Base-by-base conservation (phyloP, 2,329 filamentous ascomycete species). In the Colletotrichum sp. region DNA sequence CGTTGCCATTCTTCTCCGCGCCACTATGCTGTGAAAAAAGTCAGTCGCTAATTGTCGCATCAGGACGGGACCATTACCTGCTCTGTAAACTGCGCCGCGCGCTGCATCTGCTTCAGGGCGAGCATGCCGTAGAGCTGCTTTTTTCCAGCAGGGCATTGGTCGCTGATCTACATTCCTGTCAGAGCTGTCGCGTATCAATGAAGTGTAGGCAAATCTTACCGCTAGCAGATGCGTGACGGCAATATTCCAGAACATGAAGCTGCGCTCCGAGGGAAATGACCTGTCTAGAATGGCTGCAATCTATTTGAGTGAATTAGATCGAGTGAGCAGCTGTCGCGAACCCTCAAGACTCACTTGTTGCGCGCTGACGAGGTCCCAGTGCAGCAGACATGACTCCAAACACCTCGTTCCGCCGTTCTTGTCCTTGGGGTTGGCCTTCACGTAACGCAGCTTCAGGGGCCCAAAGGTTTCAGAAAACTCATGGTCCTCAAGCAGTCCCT, bases 361-460 rank as follows among this genome's bases (percentile, higher is more conserved):
- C 3, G 90, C 89, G 79, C 89, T 90, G 72, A 86, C 84, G 71
- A 92, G 85, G 78, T 92, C 91, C 86, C 89, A 90, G 68, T 90
- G 85, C 76, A 88, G 82, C 70, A 92, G 79, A 78, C 90, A 92
- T 10, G 88, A 86, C 78, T 90, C 86, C 60, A 92, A 83, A 74
- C 88, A 91, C 59, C 84, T 84, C 10, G 85, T 83, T 7, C 83
- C 86, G 21, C 81, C 80, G 34, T 79, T 81, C 76, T 85, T 87
- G 73, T 88, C 86, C 78, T 87, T 88, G 13, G 89, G 87, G n/a
- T 86, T 83, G 10, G 88, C 87, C 81, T 92, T 92, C 64, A 88
- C 90, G 63, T 89, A 86, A 36, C 88, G 85, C 13, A 85, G 83
- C 26, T 89, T 86, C 75, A 92, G 83, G 3, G 85, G 82, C 0